These are phyloP conservation scores for Ciborinia camelliae DNA, from an alignment of 2,329 filamentous ascomycete species.

Conservation along the genomic window DNA sequence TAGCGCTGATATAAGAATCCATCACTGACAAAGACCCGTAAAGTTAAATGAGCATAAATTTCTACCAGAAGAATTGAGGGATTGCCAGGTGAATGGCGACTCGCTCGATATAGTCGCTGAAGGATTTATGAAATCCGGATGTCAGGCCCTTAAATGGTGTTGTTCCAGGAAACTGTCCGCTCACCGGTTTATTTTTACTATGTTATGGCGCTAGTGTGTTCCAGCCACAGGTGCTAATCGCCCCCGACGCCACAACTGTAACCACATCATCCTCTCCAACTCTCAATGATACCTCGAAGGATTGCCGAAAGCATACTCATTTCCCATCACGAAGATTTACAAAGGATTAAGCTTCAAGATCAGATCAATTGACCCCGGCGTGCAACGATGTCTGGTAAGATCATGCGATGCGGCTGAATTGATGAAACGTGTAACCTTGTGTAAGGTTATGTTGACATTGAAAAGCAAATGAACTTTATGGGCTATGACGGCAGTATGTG, in stretches of 20 bases:
- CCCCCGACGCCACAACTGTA: constrained; percentile 3
- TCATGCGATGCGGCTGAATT: neutral
- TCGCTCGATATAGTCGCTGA: neutral
- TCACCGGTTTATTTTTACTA: neutral
- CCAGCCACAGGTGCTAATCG: neutral
- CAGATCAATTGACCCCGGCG: neutral
- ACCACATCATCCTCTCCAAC: neutral
- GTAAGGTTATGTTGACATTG: neutral
- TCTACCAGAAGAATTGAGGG: neutral
- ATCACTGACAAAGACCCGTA: neutral
- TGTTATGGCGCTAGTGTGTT: neutral
- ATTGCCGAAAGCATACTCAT: neutral
- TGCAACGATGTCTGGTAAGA: neutral
- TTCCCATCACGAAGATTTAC: neutral
- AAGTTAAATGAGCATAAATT: neutral
- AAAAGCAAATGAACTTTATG: neutral
- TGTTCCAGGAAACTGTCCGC: neutral
- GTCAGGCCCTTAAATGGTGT: constrained; percentile 1
- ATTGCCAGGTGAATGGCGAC: neutral
- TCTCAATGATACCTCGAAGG: neutral
- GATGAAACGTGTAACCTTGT: neutral
- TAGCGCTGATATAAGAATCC: constrained; percentile 6
- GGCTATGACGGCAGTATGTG: neutral
- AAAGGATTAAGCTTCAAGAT: neutral
- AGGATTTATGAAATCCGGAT: constrained; percentile 11